Evolutionary conservation across 176 grass and related monocot species (phyloP), one percentile per base, ranked within the genome.

Genomic region (Cenchrus purpureus): DNA sequence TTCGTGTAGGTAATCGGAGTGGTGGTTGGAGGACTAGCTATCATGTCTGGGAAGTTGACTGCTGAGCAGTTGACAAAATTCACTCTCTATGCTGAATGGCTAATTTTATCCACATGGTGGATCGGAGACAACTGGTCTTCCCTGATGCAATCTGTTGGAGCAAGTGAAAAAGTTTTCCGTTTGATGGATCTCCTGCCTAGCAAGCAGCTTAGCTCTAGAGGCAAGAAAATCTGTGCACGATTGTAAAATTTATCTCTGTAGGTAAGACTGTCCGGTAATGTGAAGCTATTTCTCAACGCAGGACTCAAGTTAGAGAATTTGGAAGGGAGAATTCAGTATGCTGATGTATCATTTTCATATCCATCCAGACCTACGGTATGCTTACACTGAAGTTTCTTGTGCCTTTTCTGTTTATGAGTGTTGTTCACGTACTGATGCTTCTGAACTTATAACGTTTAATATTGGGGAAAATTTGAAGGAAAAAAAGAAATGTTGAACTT

Each of bases 111-210:
- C 65, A 94, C 93, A 65, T 99, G 97, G 97, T 99, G 90, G 91
- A 93, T 99, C 79, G 97, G 93, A 82, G 97, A 99, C 84, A 99
- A 96, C 79, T 99, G 91, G 93, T 96, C 97, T n/a, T 95, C 91
- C 66, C 71, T 99, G 67, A 99, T 96, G 97, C 97, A 96, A 54
- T 96, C 97, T 13, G 84, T 99, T 7, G 93, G 97, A 65, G 97
- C 97, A 87, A 99, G 97, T 65, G 97, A 96, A 96, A 99, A 99
- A 76, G 91, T 99, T 63, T 99, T 99, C 65, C 80, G 84, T 46
- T 87, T 96, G 88, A 96, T 96, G 93, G 93, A 99, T 94, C 93
- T 96, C 50, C 83, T 96, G 17, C 97, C 97, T 45, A 92, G 91
- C 72, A 89, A 53, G 40, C 83, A 96, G 64, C 87, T 92, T 69